These are phyloP conservation scores for Lathyrus oleraceus DNA, from an alignment of 306 rosid genomes.

Conservation along the genomic window DNA sequence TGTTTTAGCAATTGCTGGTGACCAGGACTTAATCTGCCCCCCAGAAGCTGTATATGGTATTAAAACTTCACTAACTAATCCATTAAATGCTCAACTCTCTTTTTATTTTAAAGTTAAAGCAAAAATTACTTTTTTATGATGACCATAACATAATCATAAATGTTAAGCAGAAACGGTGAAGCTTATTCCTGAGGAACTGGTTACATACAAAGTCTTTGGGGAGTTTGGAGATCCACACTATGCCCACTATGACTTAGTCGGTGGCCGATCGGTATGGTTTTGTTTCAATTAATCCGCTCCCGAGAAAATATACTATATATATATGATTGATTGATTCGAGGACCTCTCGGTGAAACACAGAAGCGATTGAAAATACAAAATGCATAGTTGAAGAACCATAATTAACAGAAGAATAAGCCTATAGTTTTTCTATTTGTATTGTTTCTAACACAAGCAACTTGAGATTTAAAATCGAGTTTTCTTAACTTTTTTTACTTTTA, in stretches of 20 bases:
- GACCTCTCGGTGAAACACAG: too few relatives aligned
- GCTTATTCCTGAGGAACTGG: slow-evolving; percentile 63
- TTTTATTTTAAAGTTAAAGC: background rate
- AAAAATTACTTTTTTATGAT: slow-evolving; percentile 8
- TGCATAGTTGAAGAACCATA: too few relatives aligned
- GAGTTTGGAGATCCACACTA: slow-evolving; percentile 80
- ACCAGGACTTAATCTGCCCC: slow-evolving; percentile 79
- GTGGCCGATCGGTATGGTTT: slow-evolving; percentile 69
- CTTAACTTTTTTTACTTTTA: slow-evolving; percentile 18
- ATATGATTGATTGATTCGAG: too few relatives aligned
- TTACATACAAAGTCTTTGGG: slow-evolving; percentile 75
- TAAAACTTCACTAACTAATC: slow-evolving; percentile 26
- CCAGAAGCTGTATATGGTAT: slow-evolving; percentile 93
- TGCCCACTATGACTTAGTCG: slow-evolving; percentile 92
- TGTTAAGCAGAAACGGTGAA: slow-evolving; percentile 76
- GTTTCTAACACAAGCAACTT: background rate
- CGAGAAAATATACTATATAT: background rate
- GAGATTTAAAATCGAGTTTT: slow-evolving; percentile 16
- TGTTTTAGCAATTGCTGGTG: slow-evolving; percentile 82
- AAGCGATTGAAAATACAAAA: too few relatives aligned
- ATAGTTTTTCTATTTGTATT: background rate
- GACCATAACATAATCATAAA: slow-evolving; percentile 19
- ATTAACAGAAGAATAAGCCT: background rate
- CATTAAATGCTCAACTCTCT: slow-evolving; percentile 1
- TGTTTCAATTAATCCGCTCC: background rate